A percentile compares a stretch with the other conserved stretches of the same genome.
These are phyloP conservation scores for Plantago coronopus DNA, from an alignment of 305 asterid species.

Conservation along the genomic window DNA sequence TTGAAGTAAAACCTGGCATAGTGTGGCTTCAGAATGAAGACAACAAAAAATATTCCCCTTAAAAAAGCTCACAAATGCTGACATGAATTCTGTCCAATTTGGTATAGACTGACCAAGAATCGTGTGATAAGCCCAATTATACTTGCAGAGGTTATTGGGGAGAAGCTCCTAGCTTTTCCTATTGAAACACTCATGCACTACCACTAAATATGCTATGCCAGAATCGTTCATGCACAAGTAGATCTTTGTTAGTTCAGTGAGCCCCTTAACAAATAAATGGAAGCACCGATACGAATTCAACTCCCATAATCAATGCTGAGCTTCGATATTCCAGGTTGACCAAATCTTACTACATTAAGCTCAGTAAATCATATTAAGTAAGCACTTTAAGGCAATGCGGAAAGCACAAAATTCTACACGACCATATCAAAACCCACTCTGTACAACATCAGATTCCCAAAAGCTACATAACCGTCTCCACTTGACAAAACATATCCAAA, in stretches of 20 bases:
- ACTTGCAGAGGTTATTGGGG: too few species aligned
- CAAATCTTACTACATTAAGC: background rate
- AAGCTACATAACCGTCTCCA: background rate
- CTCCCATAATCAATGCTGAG: background rate
- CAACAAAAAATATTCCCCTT: background rate
- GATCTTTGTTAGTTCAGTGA: background rate
- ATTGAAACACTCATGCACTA: background rate
- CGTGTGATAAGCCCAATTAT: too few species aligned
- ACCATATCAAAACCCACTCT: too few species aligned
- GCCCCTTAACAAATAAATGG: background rate
- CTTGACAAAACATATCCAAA: too few species aligned
- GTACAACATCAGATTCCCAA: constrained; percentile 8
- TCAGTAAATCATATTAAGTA: background rate
- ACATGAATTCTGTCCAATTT: too few species aligned
- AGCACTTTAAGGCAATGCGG: background rate
- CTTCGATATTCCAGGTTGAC: background rate
- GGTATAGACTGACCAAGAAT: too few species aligned
- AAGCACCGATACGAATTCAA: constrained; percentile 1
- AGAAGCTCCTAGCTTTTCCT: too few species aligned
- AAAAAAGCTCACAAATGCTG: background rate
- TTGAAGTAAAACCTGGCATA: background rate
- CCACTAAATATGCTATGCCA: background rate
- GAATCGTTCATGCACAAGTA: background rate
- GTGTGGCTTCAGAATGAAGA: background rate
- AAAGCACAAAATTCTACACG: too few species aligned